Evolutionary conservation across 2,329 filamentous ascomycete genomes (phyloP).

Genomic region (Microdochium trichocladiopsis): DNA sequence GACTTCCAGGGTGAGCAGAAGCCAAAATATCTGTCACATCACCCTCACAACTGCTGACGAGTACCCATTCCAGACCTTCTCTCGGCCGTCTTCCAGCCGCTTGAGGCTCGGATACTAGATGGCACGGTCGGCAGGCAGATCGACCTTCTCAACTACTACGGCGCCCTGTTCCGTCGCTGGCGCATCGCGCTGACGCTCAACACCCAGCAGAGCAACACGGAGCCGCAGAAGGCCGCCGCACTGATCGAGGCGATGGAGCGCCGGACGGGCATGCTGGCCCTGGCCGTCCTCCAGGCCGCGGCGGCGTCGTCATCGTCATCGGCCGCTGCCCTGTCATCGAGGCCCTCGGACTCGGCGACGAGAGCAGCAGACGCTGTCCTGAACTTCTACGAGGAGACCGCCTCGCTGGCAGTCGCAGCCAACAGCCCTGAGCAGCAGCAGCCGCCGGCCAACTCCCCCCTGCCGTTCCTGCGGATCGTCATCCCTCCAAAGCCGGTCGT

Average conservation of each 20-base stretch:
- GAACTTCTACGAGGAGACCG: constrained; percentile 62
- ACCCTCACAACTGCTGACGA: too few species aligned
- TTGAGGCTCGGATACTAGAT: constrained; percentile 45
- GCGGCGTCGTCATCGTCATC: constrained; percentile 23
- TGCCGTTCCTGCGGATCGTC: constrained; percentile 53
- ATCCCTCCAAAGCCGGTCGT: constrained; percentile 62
- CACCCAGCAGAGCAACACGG: constrained; percentile 2
- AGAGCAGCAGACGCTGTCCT: constrained; percentile 36
- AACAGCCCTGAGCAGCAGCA: neutral
- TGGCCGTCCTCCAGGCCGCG: constrained; percentile 48
- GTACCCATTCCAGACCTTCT: constrained; percentile 50
- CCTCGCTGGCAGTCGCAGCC: constrained; percentile 35
- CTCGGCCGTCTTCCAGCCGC: constrained; percentile 35
- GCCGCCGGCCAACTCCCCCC: constrained; percentile 22
- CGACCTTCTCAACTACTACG: constrained; percentile 61
- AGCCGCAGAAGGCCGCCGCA: constrained; percentile 25
- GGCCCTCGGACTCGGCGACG: neutral
- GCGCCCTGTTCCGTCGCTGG: constrained; percentile 57
- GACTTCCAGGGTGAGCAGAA: constrained; percentile 47
- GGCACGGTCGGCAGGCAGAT: constrained; percentile 45
- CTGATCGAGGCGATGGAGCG: constrained; percentile 33
- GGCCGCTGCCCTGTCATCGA: too few species aligned
- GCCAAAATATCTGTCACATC: too few species aligned
- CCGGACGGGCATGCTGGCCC: constrained; percentile 47
- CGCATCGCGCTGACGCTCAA: neutral